Base-by-base conservation (phyloP, 2,329 filamentous ascomycete species). In the Arthrobotrys sphaeroides region DNA sequence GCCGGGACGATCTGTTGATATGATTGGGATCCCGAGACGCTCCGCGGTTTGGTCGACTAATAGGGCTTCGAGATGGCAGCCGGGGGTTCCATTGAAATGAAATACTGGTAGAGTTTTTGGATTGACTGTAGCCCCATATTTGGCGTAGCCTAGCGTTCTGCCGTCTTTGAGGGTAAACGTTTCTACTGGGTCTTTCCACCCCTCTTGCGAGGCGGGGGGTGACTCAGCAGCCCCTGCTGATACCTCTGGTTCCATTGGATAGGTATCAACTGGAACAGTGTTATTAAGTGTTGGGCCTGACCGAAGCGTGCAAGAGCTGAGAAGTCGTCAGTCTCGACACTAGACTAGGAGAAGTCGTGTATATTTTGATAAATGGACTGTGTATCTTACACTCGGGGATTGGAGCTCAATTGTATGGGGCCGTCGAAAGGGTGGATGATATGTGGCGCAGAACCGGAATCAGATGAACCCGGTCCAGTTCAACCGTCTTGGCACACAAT, bases 31-130 rank as follows among this genome's bases (percentile, higher is more conserved):
- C 3, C 78, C 77, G 7, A 78, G 78, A 2, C 76, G 75, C 2
- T 73, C 68, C 6, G 81, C 82, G 2, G 79, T 55, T 7, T 77
- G 64, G 38, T 82, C 78, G 26, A 81, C 53, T n/a, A 77, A 75
- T 2, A 67, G 61, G 3, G 80, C 83, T 69, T 85, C 84, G 5
- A 84, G 78, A 5, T 83, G 83, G 3, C 82, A 84, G 0, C 81
- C 81, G 0, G 84, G 84, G 55, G 82, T 83, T n/a, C 84, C 84
- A 75, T 85, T 84, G 45, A 84, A 83, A 78, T 82, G 84, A 26
- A 85, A 78, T 5, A 79, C 77, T 6, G 77, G 55, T 16, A 69
- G 43, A 22, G 49, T 55, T 0, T 79, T 73, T 20, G 78, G 69
- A 3, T 74, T 31, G n/a, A 13, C 9, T 43, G n/a, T 31, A 5